Evolutionary conservation across 2,329 filamentous ascomycete genomes (phyloP), one percentile per base, ranked within the genome.

Genomic region (Colletotrichum simmondsii): DNA sequence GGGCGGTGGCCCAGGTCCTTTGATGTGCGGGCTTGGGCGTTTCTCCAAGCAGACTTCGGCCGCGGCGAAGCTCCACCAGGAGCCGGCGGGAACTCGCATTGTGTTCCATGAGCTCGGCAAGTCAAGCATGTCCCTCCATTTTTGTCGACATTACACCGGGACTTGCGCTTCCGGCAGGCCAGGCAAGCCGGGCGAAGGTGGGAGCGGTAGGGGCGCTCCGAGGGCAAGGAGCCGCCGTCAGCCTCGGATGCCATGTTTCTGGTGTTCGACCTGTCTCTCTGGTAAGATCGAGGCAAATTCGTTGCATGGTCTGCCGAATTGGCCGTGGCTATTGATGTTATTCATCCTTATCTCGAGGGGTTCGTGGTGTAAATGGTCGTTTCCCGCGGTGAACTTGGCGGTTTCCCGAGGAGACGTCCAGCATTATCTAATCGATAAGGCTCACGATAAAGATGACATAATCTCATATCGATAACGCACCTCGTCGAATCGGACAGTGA

Each of bases 181-280:
- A 89, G 81, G 80, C 90, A 92, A 4, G 90, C 90, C 58, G 90
- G 89, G 46, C 88, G 86, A 73, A 90, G 87, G 80, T 92, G 90
- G 7, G 90, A 92, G 72, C 90, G 84, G 77, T 92, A 92, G 2
- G 90, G 90, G 49, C 90, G 85, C 74, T 75, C 73, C 53, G 71
- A 74, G 66, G 71, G 26, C 60, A 73, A 60, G 14, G 61, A 5
- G 11, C 16, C 26, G 5, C 37, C 28, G 24, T 22, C 71, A 16
- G 60, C 53, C 60, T 65, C 71, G 56, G 56, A 22, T 32, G 66
- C 35, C 71, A 71, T 72, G 10, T 4, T n/a, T 8, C 11, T 26
- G n/a, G 0, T 19, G 26, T 30, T 30, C 8, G 1, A 11, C 4
- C 0, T 1, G 24, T 11, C 4, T 3, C 14, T 8, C 2, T 12